phyloP scores from a whole-genome alignment of 2,329 filamentous ascomycete species.

The Ascochyta fabae region DNA sequence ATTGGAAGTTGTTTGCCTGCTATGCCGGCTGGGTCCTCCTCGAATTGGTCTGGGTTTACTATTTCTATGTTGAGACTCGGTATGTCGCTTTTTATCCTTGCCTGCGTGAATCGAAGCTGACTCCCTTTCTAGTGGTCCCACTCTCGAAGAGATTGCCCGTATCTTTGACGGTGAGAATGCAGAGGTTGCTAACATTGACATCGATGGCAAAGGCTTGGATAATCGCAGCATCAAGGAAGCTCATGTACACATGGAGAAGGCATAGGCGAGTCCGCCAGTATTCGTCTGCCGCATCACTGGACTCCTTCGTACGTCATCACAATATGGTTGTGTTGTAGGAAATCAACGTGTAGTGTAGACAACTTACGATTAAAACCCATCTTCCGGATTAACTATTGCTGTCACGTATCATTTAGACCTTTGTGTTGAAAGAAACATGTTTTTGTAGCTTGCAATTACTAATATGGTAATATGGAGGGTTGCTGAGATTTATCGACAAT shows the following conservation, averaged over 20 bases:
- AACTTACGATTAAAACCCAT: constrained; percentile 15
- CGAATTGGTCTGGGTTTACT: constrained; percentile 66
- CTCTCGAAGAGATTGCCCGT: constrained; percentile 69
- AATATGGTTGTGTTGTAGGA: neutral
- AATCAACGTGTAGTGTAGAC: constrained; percentile 18
- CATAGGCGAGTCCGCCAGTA: constrained; percentile 9
- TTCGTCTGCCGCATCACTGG: neutral
- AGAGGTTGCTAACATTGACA: constrained; percentile 33
- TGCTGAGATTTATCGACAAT: too few relatives aligned
- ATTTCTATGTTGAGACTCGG: constrained; percentile 69
- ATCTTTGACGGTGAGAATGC: constrained; percentile 70
- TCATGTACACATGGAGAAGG: constrained; percentile 21
- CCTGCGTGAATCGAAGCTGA: constrained; percentile 11
- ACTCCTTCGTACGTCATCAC: too few relatives aligned
- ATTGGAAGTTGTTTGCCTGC: constrained; percentile 69
- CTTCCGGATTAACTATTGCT: too few relatives aligned
- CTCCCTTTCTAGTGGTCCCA: constrained; percentile 63
- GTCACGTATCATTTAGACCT: too few relatives aligned
- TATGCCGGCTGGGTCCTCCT: constrained; percentile 67
- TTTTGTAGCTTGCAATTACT: too few relatives aligned
- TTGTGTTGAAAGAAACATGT: too few relatives aligned
- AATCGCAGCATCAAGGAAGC: constrained; percentile 23
- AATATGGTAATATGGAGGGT: too few relatives aligned
- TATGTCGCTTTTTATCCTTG: constrained; percentile 12
- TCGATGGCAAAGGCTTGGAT: constrained; percentile 18